Conservation (phyloP, 306 rosid species). For the Cucumis cinereus region DNA sequence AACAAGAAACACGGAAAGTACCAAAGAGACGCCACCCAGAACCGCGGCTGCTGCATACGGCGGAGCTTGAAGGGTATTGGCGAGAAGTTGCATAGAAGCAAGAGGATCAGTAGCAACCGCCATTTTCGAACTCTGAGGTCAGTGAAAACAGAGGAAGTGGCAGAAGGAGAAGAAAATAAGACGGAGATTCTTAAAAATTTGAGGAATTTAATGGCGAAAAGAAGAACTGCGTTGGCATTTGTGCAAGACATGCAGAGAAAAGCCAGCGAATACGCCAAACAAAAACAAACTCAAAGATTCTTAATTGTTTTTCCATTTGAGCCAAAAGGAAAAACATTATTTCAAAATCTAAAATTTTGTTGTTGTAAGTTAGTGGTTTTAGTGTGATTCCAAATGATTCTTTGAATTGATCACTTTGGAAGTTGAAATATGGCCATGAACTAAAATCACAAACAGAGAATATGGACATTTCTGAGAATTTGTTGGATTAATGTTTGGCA, state of each 20-base stretch:
- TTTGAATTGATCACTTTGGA: not conserved
- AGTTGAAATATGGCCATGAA: not conserved
- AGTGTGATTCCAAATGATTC: not conserved
- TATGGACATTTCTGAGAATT: not conserved
- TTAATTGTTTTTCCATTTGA: not conserved
- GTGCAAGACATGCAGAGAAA: not conserved
- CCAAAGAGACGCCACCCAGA: constrained; percentile 35
- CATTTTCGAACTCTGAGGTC: not conserved
- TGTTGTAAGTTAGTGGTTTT: not conserved
- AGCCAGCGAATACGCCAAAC: not conserved
- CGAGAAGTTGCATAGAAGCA: not conserved
- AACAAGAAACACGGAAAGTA: constrained; percentile 12
- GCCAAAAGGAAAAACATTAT: not conserved
- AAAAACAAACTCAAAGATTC: not conserved
- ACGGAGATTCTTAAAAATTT: not conserved
- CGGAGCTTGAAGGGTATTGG: constrained; percentile 8
- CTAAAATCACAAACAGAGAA: not conserved
- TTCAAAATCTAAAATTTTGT: not conserved
- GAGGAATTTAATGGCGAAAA: not conserved
- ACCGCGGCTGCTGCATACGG: constrained; percentile 21
- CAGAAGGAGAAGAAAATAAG: not conserved
- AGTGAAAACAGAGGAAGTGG: not conserved
- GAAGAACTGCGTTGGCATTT: not conserved
- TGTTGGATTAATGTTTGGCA: not conserved
- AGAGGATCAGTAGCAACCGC: constrained; percentile 11